Evolutionary conservation across 2,329 filamentous ascomycete species (phyloP).

Genomic region (Stemphylium beticola): DNA sequence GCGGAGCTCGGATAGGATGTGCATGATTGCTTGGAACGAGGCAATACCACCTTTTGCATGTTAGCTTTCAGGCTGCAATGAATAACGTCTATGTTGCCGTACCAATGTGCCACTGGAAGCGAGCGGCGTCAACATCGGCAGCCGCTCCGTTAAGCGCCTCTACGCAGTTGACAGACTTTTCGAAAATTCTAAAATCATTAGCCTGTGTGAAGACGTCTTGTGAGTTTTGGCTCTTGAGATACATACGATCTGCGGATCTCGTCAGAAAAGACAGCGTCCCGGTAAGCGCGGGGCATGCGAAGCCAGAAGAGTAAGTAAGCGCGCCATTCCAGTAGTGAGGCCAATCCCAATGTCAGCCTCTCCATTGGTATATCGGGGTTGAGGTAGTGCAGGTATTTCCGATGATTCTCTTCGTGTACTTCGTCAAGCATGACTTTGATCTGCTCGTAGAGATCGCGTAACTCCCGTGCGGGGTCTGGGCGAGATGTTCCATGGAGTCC

Average conservation of each 20-base stretch:
- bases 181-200: conserved; percentile 40
- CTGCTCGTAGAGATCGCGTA: conserved; percentile 43
- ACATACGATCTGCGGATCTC: conserved; percentile 46
- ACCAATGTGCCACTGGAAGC: conserved; percentile 50
- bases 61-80: conserved; percentile 10
- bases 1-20: conserved; percentile 48
- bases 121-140: conserved; percentile 44
- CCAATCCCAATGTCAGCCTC: conserved; percentile 39
- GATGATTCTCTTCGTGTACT: conserved; percentile 41
- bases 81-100: neutral
- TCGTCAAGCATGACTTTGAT: conserved; percentile 47
- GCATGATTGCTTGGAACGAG: conserved; percentile 48
- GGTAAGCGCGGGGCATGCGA: conserved; percentile 46
- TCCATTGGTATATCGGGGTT: conserved; percentile 42
- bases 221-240: neutral
- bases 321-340: conserved; percentile 46
- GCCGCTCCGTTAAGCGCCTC: conserved; percentile 46
- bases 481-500: conserved; percentile 40
- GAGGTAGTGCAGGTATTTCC: conserved; percentile 42
- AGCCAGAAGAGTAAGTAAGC: conserved; percentile 49
- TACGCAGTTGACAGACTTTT: conserved; percentile 48
- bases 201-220: neutral
- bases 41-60: conserved; percentile 34
- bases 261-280: conserved; percentile 44
- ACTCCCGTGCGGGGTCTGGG: conserved; percentile 44